phyloP scores from a whole-genome alignment of 305 asterid genomes.

The Fraxinus platypoda region DNA sequence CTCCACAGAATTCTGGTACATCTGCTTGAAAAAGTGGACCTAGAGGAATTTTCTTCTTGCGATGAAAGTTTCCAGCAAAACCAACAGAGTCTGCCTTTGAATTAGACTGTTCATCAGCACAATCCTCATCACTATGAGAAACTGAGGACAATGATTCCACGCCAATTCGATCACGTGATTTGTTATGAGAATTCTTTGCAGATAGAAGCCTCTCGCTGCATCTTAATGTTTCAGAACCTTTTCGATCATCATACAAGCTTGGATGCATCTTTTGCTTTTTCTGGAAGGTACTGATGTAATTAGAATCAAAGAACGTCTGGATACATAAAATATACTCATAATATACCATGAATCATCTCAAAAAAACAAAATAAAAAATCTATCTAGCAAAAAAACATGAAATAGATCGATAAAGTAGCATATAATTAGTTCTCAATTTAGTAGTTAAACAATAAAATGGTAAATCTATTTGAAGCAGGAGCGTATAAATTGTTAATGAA shows the following conservation, averaged over 20 bases:
- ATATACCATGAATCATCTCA: background rate
- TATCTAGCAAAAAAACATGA: background rate
- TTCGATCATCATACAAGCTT: conserved; percentile 55
- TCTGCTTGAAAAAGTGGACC: conserved; percentile 55
- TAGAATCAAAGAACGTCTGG: conserved; percentile 18
- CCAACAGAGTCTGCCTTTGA: conserved; percentile 33
- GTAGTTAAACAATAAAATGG: background rate
- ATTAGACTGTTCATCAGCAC: conserved; percentile 21
- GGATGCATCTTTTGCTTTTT: conserved; percentile 80
- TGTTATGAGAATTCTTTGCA: conserved; percentile 37
- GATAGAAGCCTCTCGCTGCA: conserved; percentile 43
- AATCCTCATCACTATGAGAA: conserved; percentile 24
- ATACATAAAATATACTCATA: background rate
- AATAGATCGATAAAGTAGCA: background rate
- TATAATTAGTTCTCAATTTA: background rate
- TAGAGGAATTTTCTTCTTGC: conserved; percentile 36
- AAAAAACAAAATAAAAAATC: background rate
- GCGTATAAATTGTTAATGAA: background rate
- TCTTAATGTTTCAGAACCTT: conserved; percentile 35
- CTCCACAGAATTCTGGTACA: conserved; percentile 47
- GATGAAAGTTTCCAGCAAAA: conserved; percentile 18
- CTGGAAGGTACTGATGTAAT: conserved; percentile 38
- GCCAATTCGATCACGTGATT: conserved; percentile 9
- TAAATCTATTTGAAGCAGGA: background rate
- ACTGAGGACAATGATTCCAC: conserved; percentile 35